Percentiles rank a stretch among this genome's conserved stretches.
Evolutionary conservation across 352 stramenopile species (phyloP).

Genomic region (Globisporangium spinosum): DNA sequence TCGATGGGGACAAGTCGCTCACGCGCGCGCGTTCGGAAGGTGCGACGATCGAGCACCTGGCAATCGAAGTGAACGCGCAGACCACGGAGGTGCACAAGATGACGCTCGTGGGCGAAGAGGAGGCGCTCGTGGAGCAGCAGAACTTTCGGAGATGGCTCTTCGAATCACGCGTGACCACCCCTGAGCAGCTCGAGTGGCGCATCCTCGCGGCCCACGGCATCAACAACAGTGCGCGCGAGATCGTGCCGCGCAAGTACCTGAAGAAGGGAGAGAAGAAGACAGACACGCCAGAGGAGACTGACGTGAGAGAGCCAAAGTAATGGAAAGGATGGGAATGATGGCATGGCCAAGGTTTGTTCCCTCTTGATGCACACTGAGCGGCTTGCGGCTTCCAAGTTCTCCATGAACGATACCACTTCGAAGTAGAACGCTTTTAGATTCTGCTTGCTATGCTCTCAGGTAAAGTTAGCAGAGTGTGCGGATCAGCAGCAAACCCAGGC

Average conservation of each 20-base stretch:
- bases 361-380: neutral
- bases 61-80: conserved; percentile 30
- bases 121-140: conserved; percentile 34
- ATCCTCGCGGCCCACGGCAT: conserved; percentile 26
- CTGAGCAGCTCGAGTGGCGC: conserved; percentile 35
- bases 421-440: neutral
- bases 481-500: too few relatives aligned
- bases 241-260: conserved; percentile 47
- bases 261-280: neutral
- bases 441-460: neutral
- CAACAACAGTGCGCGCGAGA: conserved; percentile 30
- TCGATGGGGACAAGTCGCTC: conserved; percentile 14
- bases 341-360: neutral
- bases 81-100: conserved; percentile 37
- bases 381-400: neutral
- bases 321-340: neutral
- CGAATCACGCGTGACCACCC: conserved; percentile 27
- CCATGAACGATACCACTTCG: neutral
- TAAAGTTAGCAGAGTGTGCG: neutral
- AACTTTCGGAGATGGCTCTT: conserved; percentile 36
- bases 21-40: conserved; percentile 22
- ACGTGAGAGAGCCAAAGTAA: neutral
- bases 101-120: conserved; percentile 37
- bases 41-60: conserved; percentile 37
- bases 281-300: neutral